Percentiles rank a stretch among this genome's conserved stretches.
phyloP scores from a whole-genome alignment of 345 rosid genomes.

The Linum trigynum region DNA sequence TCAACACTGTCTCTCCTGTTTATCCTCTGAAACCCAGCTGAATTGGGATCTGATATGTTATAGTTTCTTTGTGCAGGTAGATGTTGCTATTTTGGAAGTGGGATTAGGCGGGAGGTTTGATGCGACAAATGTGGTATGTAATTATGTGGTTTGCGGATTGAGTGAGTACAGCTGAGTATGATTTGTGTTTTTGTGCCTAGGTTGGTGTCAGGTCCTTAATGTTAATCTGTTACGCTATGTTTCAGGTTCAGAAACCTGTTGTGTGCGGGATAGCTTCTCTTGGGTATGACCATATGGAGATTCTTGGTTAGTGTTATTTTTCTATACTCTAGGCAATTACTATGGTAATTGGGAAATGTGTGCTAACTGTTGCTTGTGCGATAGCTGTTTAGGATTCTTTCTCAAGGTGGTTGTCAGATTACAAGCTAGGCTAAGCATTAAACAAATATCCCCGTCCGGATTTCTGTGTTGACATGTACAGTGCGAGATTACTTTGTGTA shows the following conservation, averaged over 20 bases:
- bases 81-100: conserved; percentile 88
- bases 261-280: conserved; percentile 90
- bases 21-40: neutral
- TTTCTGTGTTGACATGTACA: neutral
- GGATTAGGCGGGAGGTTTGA: conserved; percentile 90
- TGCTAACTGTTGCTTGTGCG: neutral
- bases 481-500: too few species aligned
- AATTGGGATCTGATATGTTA: conserved; percentile 8
- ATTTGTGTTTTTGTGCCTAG: neutral
- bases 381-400: neutral
- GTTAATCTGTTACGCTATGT: conserved; percentile 5
- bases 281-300: conserved; percentile 99
- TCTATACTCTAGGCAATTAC: conserved; percentile 14
- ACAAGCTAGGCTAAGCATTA: neutral
- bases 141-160: conserved; percentile 4
- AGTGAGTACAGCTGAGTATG: neutral
- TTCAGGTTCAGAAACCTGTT: conserved; percentile 67
- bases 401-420: neutral
- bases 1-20: neutral
- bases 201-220: conserved; percentile 7
- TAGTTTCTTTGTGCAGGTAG: conserved; percentile 42
- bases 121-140: conserved; percentile 84
- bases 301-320: conserved; percentile 74
- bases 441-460: too few species aligned
- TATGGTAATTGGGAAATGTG: conserved; percentile 5